A percentile compares a stretch with the other conserved stretches of the same genome.
These are phyloP conservation scores for Erythrophleum fordii DNA, from an alignment of 306 rosid genomes.

Conservation along the genomic window DNA sequence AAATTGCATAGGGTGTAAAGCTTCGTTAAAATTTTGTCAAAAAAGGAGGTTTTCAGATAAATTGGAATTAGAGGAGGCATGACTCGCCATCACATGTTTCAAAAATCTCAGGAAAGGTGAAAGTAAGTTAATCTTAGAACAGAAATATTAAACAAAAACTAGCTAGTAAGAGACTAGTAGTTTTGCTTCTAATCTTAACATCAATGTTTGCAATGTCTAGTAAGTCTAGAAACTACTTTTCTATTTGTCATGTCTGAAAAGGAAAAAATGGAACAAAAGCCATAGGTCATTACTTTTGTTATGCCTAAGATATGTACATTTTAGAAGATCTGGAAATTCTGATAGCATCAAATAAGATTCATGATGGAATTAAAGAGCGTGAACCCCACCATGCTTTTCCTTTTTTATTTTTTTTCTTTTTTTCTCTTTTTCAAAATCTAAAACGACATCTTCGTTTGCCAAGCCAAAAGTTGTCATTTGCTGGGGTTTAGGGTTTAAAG, in stretches of 20 bases:
- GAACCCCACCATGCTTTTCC: conserved; percentile 28
- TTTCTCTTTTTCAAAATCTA: not conserved
- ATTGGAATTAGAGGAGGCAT: too few relatives aligned
- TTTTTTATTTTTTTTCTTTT: not conserved
- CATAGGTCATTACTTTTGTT: conserved; percentile 31
- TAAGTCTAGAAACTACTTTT: conserved; percentile 3
- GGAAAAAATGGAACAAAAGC: conserved; percentile 17
- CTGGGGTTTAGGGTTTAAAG: conserved; percentile 39
- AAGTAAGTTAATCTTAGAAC: not conserved
- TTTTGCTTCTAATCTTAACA: not conserved
- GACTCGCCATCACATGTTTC: too few relatives aligned
- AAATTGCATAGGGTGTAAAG: not conserved
- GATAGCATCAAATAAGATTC: conserved; percentile 25
- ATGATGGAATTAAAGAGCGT: conserved; percentile 37
- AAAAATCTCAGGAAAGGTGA: not conserved
- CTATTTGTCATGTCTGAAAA: conserved; percentile 6
- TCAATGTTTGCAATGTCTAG: not conserved
- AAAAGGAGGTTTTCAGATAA: too few relatives aligned
- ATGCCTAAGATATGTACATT: not conserved
- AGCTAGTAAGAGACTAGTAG: not conserved
- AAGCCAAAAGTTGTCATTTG: conserved; percentile 2
- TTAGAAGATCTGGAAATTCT: conserved; percentile 19
- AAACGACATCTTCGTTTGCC: not conserved
- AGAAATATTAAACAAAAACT: not conserved
- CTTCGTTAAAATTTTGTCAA: not conserved